Evolutionary conservation across 2,329 filamentous ascomycete species (phyloP).

Genomic region (Aspergillus floridensis): DNA sequence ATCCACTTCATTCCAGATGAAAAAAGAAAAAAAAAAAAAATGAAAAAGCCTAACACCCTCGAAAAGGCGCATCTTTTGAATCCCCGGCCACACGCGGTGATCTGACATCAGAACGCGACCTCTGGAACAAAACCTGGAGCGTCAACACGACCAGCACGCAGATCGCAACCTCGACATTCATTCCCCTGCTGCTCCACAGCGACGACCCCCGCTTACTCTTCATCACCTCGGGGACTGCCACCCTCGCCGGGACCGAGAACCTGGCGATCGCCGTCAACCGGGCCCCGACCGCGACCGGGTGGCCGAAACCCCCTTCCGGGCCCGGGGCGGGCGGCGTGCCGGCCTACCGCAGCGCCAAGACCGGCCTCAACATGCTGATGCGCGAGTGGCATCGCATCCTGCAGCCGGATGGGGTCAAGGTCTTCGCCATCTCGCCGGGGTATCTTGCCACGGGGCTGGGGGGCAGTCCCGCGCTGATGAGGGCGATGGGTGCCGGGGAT

Average conservation of each 20-base stretch:
- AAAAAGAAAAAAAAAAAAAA: too few species aligned
- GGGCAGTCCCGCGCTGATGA: conserved; percentile 27
- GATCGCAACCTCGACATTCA: conserved; percentile 46
- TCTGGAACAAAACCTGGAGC: conserved; percentile 49
- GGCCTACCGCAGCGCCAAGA: conserved; percentile 45
- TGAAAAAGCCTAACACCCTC: background rate
- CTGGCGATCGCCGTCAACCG: conserved; percentile 3
- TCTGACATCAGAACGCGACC: conserved; percentile 36
- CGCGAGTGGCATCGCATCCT: conserved; percentile 45
- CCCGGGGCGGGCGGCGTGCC: conserved; percentile 12
- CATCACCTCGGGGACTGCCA: conserved; percentile 46
- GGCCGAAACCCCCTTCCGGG: conserved; percentile 38
- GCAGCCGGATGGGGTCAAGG: conserved; percentile 51
- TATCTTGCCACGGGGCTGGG: conserved; percentile 50
- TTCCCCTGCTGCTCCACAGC: conserved; percentile 51
- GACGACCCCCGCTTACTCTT: conserved; percentile 48
- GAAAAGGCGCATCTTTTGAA: conserved; percentile 25
- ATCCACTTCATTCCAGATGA: too few species aligned
- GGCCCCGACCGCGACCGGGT: conserved; percentile 30
- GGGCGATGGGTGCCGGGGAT: conserved; percentile 30
- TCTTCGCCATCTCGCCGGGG: conserved; percentile 50
- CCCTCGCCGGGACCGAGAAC: conserved; percentile 27
- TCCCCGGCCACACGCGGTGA: conserved; percentile 25
- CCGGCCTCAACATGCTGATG: conserved; percentile 52
- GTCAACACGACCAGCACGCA: conserved; percentile 53